Percentiles rank a stretch among this genome's conserved stretches.
These are phyloP conservation scores for Aspergillus floridensis DNA, from an alignment of 2,329 filamentous ascomycete genomes.

Conservation along the genomic window DNA sequence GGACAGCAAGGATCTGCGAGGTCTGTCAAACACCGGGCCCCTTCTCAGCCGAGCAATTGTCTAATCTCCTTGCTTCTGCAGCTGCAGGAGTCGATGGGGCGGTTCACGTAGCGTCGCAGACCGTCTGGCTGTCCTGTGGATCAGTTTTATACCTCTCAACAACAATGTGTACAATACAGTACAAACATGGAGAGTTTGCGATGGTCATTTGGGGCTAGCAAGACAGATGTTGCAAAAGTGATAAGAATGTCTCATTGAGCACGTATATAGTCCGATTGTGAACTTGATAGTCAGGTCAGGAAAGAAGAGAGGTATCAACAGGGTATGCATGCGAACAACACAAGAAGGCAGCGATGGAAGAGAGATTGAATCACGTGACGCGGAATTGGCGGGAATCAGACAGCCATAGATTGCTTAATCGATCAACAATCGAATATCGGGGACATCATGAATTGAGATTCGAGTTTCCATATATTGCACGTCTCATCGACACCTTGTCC, in stretches of 20 bases:
- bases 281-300: too few relatives aligned
- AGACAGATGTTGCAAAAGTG: too few relatives aligned
- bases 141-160: too few relatives aligned
- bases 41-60: background rate
- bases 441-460: background rate
- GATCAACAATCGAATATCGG: background rate
- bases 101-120: background rate
- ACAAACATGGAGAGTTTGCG: too few relatives aligned
- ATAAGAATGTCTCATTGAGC: too few relatives aligned
- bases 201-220: too few relatives aligned
- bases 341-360: background rate
- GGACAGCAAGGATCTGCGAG: constrained; percentile 21
- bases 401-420: background rate
- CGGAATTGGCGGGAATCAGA: background rate
- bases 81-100: background rate
- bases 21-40: background rate
- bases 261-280: too few relatives aligned
- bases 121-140: too few relatives aligned
- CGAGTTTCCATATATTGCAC: background rate
- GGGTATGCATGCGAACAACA: background rate
- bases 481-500: too few relatives aligned
- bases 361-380: background rate
- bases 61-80: constrained; percentile 11
- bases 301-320: background rate
- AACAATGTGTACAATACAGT: too few relatives aligned